Evolutionary conservation across 2,329 filamentous ascomycete species (phyloP), one percentile per base, ranked within the genome.

Genomic region (Beauveria pseudobassiana): DNA sequence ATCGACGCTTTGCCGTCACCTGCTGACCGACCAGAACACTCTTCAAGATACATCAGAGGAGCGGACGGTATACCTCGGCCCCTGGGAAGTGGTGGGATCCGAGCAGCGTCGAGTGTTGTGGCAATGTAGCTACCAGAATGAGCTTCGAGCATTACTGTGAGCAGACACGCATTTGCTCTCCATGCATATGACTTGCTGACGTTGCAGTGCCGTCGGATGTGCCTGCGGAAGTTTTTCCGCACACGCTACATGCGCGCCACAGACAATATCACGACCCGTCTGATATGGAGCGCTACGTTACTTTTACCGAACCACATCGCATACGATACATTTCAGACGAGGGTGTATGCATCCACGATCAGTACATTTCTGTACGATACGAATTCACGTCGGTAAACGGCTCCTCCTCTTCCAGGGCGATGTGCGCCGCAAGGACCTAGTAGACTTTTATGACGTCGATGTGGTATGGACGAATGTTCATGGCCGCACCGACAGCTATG

Each of bases 401-500:
- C 20, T 81, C 80, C 70, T 77, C 22, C 77, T 75, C 26, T 80
- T 82, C 63, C 80, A 82, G 63, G 73, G 79, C 56, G 79, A 82
- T 60, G 65, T 82, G 43, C 75, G 80, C 24, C 69, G 72, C 34
- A 78, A 78, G 66, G 77, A 81, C 49, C 67, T 82, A 24, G 67
- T 82, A 38, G 79, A 77, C 65, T 82, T 79, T 68, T 82, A 78
- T 61, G 80, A 82, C 62, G 74, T 81, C 38, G 79, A 82, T 63
- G 79, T 82, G 10, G 72, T 80, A 42, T 82, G 80, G 79, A 80
- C 79, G 24, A 80, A 82, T 64, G 69, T 73, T 4, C 78, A 82
- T 63, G 72, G 77, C 52, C 75, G 80, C 45, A 81, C 78, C 3
- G 79, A 82, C 68, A 69, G 74, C 18, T 81, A 81, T 63, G 80